A percentile compares a stretch with the other conserved stretches of the same genome.
These are phyloP conservation scores for Alternaria solani DNA, from an alignment of 2,329 filamentous ascomycete genomes.

Conservation along the genomic window DNA sequence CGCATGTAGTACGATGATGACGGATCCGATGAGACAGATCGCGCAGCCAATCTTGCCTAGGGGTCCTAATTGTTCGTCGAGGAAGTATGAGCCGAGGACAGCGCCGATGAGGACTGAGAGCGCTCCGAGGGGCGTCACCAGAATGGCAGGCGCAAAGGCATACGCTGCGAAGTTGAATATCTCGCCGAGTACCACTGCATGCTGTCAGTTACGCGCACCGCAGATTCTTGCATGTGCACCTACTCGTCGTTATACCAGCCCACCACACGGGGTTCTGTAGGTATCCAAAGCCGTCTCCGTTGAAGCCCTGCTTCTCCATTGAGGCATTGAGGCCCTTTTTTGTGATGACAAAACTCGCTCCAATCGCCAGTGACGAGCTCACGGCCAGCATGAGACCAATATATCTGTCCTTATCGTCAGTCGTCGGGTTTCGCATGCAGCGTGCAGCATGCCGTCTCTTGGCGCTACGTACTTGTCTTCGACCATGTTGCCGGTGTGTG, in stretches of 20 bases:
- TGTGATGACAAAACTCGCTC: constrained; percentile 97
- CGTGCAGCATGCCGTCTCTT: neutral
- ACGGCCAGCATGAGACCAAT: constrained; percentile 52
- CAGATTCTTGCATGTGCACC: constrained; percentile 42
- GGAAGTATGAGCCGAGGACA: constrained; percentile 92
- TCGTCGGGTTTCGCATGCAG: neutral
- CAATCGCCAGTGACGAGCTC: constrained; percentile 52
- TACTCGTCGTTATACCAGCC: constrained; percentile 90
- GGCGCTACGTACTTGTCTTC: constrained; percentile 52
- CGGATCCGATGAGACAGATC: constrained; percentile 92
- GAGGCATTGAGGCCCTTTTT: constrained; percentile 97
- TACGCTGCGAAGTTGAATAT: constrained; percentile 98
- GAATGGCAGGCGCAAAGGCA: constrained; percentile 97
- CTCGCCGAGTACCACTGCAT: constrained; percentile 86
- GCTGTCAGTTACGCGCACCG: constrained; percentile 24
- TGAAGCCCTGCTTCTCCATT: constrained; percentile 90
- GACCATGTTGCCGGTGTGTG: constrained; percentile 38
- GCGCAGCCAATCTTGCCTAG: constrained; percentile 94
- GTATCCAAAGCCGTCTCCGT: constrained; percentile 95
- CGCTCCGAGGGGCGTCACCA: constrained; percentile 93
- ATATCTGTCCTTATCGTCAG: constrained; percentile 49
- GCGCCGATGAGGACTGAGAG: constrained; percentile 94
- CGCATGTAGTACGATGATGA: constrained; percentile 97
- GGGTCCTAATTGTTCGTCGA: constrained; percentile 87
- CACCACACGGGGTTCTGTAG: constrained; percentile 96